These are phyloP conservation scores for Oldenlandia corymbosa DNA, from an alignment of 257 asterid genomes.

Conservation along the genomic window DNA sequence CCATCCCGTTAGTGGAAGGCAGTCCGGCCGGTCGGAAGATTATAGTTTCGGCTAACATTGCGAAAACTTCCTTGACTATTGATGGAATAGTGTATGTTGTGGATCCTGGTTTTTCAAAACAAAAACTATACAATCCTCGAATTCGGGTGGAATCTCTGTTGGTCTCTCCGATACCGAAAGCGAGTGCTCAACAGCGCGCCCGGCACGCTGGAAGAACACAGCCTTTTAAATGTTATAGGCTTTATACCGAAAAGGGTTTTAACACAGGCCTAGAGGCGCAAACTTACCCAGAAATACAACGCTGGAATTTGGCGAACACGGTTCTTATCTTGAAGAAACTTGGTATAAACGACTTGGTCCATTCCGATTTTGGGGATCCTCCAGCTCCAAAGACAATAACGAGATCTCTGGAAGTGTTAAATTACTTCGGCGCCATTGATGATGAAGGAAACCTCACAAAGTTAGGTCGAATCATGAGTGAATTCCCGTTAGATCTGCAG, in stretches of 20 bases:
- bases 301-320: conserved; percentile 88
- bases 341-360: conserved; percentile 88
- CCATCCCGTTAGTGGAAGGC: conserved; percentile 86
- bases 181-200: conserved; percentile 96
- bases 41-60: conserved; percentile 90
- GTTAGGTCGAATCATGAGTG: conserved; percentile 92
- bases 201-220: conserved; percentile 99
- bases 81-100: conserved; percentile 97
- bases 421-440: conserved; percentile 88
- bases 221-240: conserved; percentile 96
- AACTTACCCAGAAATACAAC: conserved; percentile 85
- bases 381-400: conserved; percentile 95
- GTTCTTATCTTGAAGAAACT: conserved; percentile 86
- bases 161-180: conserved; percentile 98
- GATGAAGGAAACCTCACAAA: conserved; percentile 90
- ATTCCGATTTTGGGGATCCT: conserved; percentile 98
- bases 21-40: conserved; percentile 96
- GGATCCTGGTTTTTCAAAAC: conserved; percentile 95
- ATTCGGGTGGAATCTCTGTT: conserved; percentile 88
- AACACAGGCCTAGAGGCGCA: conserved; percentile 86
- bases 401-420: conserved; percentile 94
- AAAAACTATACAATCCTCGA: conserved; percentile 87
- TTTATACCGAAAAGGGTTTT: conserved; percentile 82
- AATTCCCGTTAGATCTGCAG: conserved; percentile 93
- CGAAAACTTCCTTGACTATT: conserved; percentile 92